Evolutionary conservation across 371 early-diverging fungal species (phyloP).

Genomic region (Mucor mucedo): DNA sequence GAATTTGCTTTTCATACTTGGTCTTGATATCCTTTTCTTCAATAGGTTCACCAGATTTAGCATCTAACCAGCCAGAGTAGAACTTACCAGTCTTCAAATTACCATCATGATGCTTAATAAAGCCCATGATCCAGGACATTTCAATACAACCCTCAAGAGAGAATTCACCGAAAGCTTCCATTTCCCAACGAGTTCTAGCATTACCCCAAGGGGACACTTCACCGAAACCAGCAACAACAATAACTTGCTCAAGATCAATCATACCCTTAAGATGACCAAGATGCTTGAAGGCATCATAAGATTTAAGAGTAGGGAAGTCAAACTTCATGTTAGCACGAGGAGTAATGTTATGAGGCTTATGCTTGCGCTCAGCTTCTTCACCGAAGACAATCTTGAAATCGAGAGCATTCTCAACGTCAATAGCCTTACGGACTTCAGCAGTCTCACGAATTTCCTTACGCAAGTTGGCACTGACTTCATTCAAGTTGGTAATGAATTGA

Average conservation of each 20-base stretch:
- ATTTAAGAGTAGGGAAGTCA: constrained; percentile 81
- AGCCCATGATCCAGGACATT: constrained; percentile 98
- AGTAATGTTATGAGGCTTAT: constrained; percentile 77
- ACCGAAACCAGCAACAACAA: constrained; percentile 94
- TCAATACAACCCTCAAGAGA: constrained; percentile 96
- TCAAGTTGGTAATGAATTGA: constrained; percentile 81
- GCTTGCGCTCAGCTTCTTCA: constrained; percentile 73
- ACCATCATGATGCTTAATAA: constrained; percentile 90
- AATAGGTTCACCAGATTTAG: constrained; percentile 89
- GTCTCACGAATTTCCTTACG: constrained; percentile 82
- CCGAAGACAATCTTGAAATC: constrained; percentile 84
- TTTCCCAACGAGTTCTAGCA: constrained; percentile 96
- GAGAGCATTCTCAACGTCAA: constrained; percentile 76
- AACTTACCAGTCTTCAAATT: constrained; percentile 79
- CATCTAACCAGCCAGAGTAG: constrained; percentile 96
- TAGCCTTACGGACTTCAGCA: constrained; percentile 87
- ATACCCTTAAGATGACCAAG: constrained; percentile 83
- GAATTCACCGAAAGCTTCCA: constrained; percentile 93
- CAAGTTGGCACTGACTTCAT: constrained; percentile 75
- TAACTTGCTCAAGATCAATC: constrained; percentile 91
- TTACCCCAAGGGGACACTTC: constrained; percentile 97
- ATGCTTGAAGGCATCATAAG: constrained; percentile 70
- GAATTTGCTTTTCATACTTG: constrained; percentile 91
- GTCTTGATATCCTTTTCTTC: constrained; percentile 91
- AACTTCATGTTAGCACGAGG: constrained; percentile 96